Evolutionary conservation across 2,329 filamentous ascomycete species (phyloP), one percentile per base, ranked within the genome.

Genomic region (Colletotrichum eremochloae): DNA sequence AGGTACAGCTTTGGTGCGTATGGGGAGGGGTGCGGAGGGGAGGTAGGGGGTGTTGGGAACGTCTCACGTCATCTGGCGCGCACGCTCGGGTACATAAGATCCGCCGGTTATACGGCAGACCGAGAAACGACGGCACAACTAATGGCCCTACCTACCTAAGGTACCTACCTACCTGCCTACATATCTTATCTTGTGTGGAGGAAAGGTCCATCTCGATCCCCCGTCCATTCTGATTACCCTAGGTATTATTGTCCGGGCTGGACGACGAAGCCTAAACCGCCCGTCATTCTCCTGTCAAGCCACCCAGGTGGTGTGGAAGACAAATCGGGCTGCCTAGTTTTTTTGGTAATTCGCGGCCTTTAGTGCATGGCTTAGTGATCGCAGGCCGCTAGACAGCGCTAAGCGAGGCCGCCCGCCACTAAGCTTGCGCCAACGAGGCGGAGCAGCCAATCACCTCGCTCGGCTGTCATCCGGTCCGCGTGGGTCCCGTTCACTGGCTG

Each of bases 21-120:
- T 20, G 56, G 18, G 48, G 4, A 33, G 5, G 18, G 53, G 15
- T 2, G 24, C 24, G 14, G 50, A 9, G 31, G 62, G 56, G 38
- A 57, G 33, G 18, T 29, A 18, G 24, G 50, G 50, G 58, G 58
- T 36, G 33, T 53, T 14, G 64, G 36, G 64, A 53, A 33, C 18
- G 38, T 68, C 69, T 71, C 65, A 71, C 64, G 69, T 71, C 69
- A 71, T 71, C 65, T 46, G 18, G 15, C 24, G 44, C n/a, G 65
- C 36, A 18, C 68, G 65, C 52, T 60, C 68, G 69, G 69, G 42
- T 68, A 44, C 65, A 58, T 42, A 63, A 40, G 44, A 63, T 71
- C 69, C 69, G 58, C 63, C 42, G 53, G 20, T 31, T 44, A 20
- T 44, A 38, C 46, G n/a, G 33, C 33, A 36, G 9, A 29, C 50